phyloP scores from a whole-genome alignment of 139 green algal species.

The Picochlorum sp. region DNA sequence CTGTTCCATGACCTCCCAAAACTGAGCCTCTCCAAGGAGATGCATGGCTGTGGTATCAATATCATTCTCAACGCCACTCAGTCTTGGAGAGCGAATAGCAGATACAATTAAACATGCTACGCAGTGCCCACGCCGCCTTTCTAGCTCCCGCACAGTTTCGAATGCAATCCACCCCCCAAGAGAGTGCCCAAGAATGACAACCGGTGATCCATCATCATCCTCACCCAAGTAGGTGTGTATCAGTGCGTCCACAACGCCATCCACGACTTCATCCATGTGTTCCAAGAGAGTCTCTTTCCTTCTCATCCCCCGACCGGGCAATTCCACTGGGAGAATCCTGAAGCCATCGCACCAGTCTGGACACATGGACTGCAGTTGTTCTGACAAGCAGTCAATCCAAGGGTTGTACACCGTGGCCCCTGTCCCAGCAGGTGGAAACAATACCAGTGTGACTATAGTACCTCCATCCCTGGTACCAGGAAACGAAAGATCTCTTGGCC shows the following conservation, averaged over 20 bases:
- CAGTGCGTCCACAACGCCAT: not conserved
- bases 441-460: too few relatives aligned
- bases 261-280: constrained; percentile 2
- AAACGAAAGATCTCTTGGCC: too few relatives aligned
- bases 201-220: not conserved
- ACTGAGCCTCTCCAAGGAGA: not conserved
- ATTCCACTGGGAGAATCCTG: constrained; percentile 8
- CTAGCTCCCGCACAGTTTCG: not conserved
- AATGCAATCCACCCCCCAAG: constrained; percentile 10
- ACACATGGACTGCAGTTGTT: too few relatives aligned
- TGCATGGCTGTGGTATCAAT: constrained; percentile 7
- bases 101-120: constrained; percentile 1
- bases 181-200: constrained; percentile 6
- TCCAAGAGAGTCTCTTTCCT: not conserved
- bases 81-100: not conserved
- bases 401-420: too few relatives aligned
- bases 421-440: too few relatives aligned
- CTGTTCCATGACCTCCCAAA: constrained; percentile 5
- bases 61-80: constrained; percentile 12
- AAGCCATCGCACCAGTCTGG: not conserved
- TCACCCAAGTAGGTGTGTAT: not conserved
- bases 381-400: too few relatives aligned
- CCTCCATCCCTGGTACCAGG: too few relatives aligned
- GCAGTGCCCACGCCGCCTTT: not conserved
- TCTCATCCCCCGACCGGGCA: constrained; percentile 1